A percentile compares a stretch with the other conserved stretches of the same genome.
phyloP scores from a whole-genome alignment of 495 filamentous ascomycete species.

The Hypoxylon subgilvum region DNA sequence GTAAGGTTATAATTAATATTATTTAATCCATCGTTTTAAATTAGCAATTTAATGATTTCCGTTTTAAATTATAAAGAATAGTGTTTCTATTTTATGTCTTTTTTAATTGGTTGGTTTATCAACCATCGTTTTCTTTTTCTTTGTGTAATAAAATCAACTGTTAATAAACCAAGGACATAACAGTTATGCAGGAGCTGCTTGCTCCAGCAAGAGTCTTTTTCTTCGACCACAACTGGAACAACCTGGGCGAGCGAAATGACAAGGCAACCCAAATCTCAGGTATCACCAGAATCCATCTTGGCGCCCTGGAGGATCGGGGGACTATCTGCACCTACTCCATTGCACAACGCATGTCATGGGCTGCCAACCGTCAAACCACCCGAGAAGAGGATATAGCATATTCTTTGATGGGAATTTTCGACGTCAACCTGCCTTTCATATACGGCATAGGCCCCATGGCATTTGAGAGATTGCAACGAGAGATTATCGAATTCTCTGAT shows the following conservation, averaged over 20 bases:
- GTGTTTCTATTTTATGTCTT: no score
- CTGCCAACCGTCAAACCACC: slow-evolving; percentile 35
- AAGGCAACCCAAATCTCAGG: slow-evolving; percentile 25
- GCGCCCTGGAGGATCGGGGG: slow-evolving; percentile 20
- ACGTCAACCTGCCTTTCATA: slow-evolving; percentile 46
- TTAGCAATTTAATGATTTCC: no score
- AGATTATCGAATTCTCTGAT: slow-evolving; percentile 38
- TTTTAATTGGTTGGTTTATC: no score
- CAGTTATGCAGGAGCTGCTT: slow-evolving; percentile 53
- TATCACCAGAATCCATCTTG: slow-evolving; percentile 40
- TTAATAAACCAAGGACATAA: no score
- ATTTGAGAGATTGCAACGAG: slow-evolving; percentile 42
- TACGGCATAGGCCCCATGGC: slow-evolving; percentile 48
- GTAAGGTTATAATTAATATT: no score
- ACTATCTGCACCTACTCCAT: slow-evolving; percentile 33
- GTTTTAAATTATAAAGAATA: no score
- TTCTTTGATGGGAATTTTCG: slow-evolving; percentile 46
- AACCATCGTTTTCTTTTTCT: no score
- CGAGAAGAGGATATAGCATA: slow-evolving; percentile 46
- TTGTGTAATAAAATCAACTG: no score
- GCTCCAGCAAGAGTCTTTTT: slow-evolving; percentile 47
- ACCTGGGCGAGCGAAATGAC: slow-evolving; percentile 32
- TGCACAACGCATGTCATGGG: slow-evolving; percentile 49
- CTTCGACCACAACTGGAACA: slow-evolving; percentile 41
- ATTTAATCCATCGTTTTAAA: no score